phyloP scores from a whole-genome alignment of 2,329 filamentous ascomycete genomes.

The Pseudocercospora ulei region DNA sequence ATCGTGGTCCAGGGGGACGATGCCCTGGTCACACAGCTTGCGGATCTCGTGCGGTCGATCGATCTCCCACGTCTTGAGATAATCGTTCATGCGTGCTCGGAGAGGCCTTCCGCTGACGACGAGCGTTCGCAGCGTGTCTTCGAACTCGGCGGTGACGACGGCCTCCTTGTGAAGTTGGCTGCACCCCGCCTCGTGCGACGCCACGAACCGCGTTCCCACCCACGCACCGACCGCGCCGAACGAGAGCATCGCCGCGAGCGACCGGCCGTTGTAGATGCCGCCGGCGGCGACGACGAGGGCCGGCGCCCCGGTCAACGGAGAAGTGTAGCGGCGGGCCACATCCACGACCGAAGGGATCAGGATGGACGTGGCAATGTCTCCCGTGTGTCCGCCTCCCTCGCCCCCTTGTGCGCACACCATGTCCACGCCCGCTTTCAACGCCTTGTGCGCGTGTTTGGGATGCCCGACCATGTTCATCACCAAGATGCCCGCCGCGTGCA shows the following conservation, averaged over 20 bases:
- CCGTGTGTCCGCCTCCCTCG: slow-evolving; percentile 88
- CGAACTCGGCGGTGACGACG: slow-evolving; percentile 68
- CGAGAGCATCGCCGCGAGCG: slow-evolving; percentile 72
- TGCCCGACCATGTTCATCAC: slow-evolving; percentile 98
- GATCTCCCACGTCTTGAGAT: slow-evolving; percentile 68
- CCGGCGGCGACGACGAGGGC: slow-evolving; percentile 83
- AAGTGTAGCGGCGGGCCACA: slow-evolving; percentile 62
- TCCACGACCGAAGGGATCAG: slow-evolving; percentile 81
- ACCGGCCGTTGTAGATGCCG: slow-evolving; percentile 72
- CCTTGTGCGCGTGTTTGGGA: slow-evolving; percentile 83
- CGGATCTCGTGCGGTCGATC: slow-evolving; percentile 62
- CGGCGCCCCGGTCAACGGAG: slow-evolving; percentile 57
- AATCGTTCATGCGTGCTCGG: slow-evolving; percentile 71
- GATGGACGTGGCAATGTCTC: slow-evolving; percentile 74
- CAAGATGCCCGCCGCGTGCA: slow-evolving; percentile 70
- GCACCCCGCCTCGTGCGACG: slow-evolving; percentile 68
- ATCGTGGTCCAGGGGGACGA: slow-evolving; percentile 75
- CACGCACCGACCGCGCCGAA: slow-evolving; percentile 81
- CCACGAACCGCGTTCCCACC: slow-evolving; percentile 91
- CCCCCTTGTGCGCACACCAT: slow-evolving; percentile 87
- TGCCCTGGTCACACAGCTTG: slow-evolving; percentile 62
- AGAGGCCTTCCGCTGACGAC: slow-evolving; percentile 74
- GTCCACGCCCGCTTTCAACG: slow-evolving; percentile 75
- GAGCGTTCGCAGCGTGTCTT: slow-evolving; percentile 71
- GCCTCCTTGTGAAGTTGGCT: slow-evolving; percentile 73